A percentile compares a stretch with the other conserved stretches of the same genome.
Evolutionary conservation across 805 yeast species (phyloP).

Genomic region (Torulaspora maleeae): DNA sequence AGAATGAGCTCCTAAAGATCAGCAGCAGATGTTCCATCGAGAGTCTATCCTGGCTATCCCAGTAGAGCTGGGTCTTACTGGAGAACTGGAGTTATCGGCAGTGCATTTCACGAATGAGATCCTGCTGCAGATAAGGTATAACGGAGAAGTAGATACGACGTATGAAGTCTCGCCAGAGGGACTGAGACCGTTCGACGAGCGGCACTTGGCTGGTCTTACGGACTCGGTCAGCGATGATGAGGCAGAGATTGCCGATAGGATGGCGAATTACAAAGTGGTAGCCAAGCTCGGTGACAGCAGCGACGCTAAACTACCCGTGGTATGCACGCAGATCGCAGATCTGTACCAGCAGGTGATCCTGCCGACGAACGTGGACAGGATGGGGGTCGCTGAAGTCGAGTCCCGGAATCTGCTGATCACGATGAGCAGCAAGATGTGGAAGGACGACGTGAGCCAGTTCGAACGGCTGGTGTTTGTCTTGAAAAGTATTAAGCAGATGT

Average conservation of each 20-base stretch:
- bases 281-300: constrained; percentile 46
- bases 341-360: constrained; percentile 31
- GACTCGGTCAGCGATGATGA: constrained; percentile 14
- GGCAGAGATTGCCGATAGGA: constrained; percentile 25
- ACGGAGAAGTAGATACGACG: constrained; percentile 44
- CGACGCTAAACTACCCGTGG: constrained; percentile 45
- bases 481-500: constrained; percentile 32
- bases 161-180: constrained; percentile 38
- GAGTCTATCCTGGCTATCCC: constrained; percentile 10
- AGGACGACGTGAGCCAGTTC: constrained; percentile 39
- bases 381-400: constrained; percentile 9
- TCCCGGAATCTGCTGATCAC: constrained; percentile 37
- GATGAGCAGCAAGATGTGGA: constrained; percentile 46
- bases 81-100: constrained; percentile 16
- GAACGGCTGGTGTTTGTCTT: constrained; percentile 44
- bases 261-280: constrained; percentile 42
- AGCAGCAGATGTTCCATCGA: constrained; percentile 11
- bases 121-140: constrained; percentile 27
- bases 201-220: constrained; percentile 20
- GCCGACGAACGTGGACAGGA: constrained; percentile 15
- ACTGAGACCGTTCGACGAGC: constrained; percentile 16
- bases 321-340: constrained; percentile 42
- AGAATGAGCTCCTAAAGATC: not conserved
- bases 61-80: constrained; percentile 2
- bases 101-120: constrained; percentile 27